Percentiles rank a stretch among this genome's conserved stretches.
Conservation (phyloP, 805 yeast genomes). For the Cyberlindnera maclurae region DNA sequence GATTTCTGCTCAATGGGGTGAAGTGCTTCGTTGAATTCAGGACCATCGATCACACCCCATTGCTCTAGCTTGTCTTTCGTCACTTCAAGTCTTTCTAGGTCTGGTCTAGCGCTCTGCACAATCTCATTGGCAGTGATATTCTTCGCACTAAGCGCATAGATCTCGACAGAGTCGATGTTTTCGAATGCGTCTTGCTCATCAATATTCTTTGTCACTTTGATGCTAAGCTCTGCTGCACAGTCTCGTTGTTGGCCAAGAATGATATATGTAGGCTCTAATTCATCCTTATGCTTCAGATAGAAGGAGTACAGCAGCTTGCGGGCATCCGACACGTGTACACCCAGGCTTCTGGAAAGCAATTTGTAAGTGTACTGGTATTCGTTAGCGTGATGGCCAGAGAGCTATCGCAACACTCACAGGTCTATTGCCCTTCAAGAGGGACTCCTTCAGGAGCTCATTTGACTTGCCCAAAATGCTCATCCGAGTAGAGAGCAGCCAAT, state of each 20-base stretch:
- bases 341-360: constrained; percentile 32
- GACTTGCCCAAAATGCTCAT: constrained; percentile 5
- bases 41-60: constrained; percentile 23
- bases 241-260: constrained; percentile 30
- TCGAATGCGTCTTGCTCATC: constrained; percentile 25
- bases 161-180: constrained; percentile 28
- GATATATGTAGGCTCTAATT: constrained; percentile 34
- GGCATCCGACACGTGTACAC: constrained; percentile 32
- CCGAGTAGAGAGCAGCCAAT: neutral
- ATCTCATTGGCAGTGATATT: constrained; percentile 17
- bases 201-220: constrained; percentile 22
- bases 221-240: constrained; percentile 5
- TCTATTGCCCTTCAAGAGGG: constrained; percentile 10
- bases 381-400: neutral
- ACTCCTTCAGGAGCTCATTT: constrained; percentile 1
- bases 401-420: constrained; percentile 5
- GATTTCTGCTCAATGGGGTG: too few relatives aligned
- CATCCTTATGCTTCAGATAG: constrained; percentile 29
- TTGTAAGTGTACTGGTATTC: constrained; percentile 31
- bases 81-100: constrained; percentile 6
- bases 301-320: constrained; percentile 33
- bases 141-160: constrained; percentile 30
- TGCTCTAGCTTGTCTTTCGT: constrained; percentile 10
- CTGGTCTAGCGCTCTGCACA: constrained; percentile 6
- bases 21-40: constrained; percentile 9